phyloP scores from a whole-genome alignment of 805 yeast genomes.

The Pichia manshurica region DNA sequence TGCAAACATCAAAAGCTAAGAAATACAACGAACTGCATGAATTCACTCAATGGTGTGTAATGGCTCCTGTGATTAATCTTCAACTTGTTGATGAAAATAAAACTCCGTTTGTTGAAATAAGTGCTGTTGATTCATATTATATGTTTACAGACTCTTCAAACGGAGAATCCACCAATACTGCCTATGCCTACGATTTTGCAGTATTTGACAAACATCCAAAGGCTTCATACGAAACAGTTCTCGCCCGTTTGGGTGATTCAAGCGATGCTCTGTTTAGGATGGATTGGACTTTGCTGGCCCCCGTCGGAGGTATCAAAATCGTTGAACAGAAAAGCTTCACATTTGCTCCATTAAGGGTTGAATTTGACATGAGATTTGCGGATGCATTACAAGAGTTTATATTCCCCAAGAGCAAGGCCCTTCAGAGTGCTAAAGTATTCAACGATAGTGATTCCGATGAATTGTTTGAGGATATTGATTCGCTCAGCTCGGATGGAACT shows the following conservation, averaged over 20 bases:
- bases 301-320: slow-evolving; percentile 61
- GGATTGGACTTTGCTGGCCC: slow-evolving; percentile 50
- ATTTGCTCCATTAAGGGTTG: slow-evolving; percentile 50
- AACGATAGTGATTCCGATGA: slow-evolving; percentile 10
- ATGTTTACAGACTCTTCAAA: slow-evolving; percentile 57
- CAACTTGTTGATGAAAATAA: slow-evolving; percentile 60
- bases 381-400: slow-evolving; percentile 37
- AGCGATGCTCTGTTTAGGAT: slow-evolving; percentile 34
- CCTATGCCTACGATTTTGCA: slow-evolving; percentile 61
- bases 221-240: slow-evolving; percentile 63
- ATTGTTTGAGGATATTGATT: slow-evolving; percentile 1
- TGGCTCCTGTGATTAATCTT: slow-evolving; percentile 65
- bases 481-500: slow-evolving; percentile 2
- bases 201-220: slow-evolving; percentile 60
- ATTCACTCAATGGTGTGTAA: slow-evolving; percentile 48
- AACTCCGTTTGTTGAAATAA: slow-evolving; percentile 67
- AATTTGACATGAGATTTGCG: slow-evolving; percentile 52
- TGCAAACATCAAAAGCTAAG: slow-evolving; percentile 26
- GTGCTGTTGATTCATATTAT: slow-evolving; percentile 57
- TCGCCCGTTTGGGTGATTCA: slow-evolving; percentile 34
- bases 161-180: slow-evolving; percentile 61
- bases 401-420: slow-evolving; percentile 21
- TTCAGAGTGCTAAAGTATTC: slow-evolving; percentile 3
- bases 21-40: slow-evolving; percentile 32
- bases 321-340: slow-evolving; percentile 44